These are phyloP conservation scores for Asterophora parasitica DNA, from an alignment of 768 basidiomycete genomes.

Conservation along the genomic window DNA sequence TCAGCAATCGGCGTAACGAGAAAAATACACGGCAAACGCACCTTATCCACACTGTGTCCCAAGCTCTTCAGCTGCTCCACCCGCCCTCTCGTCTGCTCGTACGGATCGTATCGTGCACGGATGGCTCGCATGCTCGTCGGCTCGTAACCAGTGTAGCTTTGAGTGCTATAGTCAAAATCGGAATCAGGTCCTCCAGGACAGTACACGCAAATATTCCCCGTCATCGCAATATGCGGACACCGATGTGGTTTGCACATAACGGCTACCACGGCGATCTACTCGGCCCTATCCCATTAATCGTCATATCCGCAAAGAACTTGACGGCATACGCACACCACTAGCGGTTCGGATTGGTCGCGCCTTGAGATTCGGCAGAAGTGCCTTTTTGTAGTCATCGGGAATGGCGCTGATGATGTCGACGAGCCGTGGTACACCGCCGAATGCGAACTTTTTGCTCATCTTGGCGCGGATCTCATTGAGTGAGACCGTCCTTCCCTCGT, in stretches of 20 bases:
- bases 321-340: conserved; percentile 67
- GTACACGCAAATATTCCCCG: conserved; percentile 99
- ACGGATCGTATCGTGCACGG: conserved; percentile 90
- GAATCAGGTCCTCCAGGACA: conserved; percentile 99
- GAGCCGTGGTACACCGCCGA: conserved; percentile 83
- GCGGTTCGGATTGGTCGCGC: conserved; percentile 96
- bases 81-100: conserved; percentile 92
- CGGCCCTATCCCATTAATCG: conserved; percentile 1
- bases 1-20: no score
- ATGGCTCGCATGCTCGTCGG: conserved; percentile 99
- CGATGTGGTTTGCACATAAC: conserved; percentile 99
- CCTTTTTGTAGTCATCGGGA: conserved; percentile 95
- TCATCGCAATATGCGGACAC: conserved; percentile 99
- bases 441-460: conserved; percentile 86
- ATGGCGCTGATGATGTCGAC: conserved; percentile 99
- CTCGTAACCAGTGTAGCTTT: conserved; percentile 92
- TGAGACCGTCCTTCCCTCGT: conserved; percentile 71
- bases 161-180: conserved; percentile 99
- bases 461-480: conserved; percentile 84
- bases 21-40: conserved; percentile 23
- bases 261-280: conserved; percentile 93
- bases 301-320: neutral
- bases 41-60: conserved; percentile 98
- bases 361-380: conserved; percentile 80
- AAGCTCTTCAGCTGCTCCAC: conserved; percentile 93